A percentile compares a stretch with the other conserved stretches of the same genome.
These are phyloP conservation scores for Kingdonia uniflora DNA, from an alignment of 164 flowering plant genomes.

Conservation along the genomic window DNA sequence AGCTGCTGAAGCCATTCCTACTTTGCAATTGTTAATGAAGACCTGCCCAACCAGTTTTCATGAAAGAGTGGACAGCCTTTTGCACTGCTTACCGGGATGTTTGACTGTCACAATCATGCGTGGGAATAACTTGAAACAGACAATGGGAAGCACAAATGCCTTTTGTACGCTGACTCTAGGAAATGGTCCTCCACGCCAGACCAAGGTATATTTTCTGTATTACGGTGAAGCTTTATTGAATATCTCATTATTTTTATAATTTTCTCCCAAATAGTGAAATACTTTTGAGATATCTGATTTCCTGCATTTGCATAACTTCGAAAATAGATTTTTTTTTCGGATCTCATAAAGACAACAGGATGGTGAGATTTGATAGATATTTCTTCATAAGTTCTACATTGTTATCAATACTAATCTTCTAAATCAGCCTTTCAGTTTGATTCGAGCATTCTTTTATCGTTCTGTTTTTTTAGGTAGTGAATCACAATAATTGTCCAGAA, in stretches of 20 bases:
- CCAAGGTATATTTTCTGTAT: constrained; percentile 46
- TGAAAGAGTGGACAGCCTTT: constrained; percentile 68
- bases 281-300: too few relatives aligned
- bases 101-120: constrained; percentile 72
- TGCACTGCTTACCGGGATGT: constrained; percentile 83
- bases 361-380: too few relatives aligned
- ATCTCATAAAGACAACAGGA: too few relatives aligned
- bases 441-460: background rate
- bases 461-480: constrained; percentile 52
- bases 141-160: constrained; percentile 78
- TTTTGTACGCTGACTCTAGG: constrained; percentile 74
- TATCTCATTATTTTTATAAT: too few relatives aligned
- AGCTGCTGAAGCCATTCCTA: constrained; percentile 86
- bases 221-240: too few relatives aligned
- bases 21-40: constrained; percentile 67
- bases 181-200: constrained; percentile 73
- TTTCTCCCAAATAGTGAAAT: too few relatives aligned
- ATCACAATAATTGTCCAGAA: constrained; percentile 59
- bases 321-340: too few relatives aligned
- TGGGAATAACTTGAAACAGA: constrained; percentile 73
- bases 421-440: constrained; percentile 1
- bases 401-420: too few relatives aligned
- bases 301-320: too few relatives aligned
- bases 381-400: background rate
- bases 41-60: constrained; percentile 86